A percentile compares a stretch with the other conserved stretches of the same genome.
Evolutionary conservation across 352 stramenopile genomes (phyloP).

Genomic region (Phytophthora foliorum): DNA sequence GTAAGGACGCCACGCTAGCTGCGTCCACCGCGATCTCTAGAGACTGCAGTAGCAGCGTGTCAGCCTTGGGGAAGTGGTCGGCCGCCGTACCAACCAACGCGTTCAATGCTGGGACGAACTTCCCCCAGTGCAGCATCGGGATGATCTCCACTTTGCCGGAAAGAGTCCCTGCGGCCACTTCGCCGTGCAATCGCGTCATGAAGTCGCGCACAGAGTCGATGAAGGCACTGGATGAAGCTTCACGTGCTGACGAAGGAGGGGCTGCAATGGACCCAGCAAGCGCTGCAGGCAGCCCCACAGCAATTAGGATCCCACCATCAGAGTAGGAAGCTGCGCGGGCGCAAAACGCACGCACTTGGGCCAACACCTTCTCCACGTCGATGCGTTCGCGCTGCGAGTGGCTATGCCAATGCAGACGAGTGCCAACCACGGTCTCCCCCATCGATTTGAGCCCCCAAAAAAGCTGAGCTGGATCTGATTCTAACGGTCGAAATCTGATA

Average conservation of each 20-base stretch:
- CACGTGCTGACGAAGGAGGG: conserved; percentile 1
- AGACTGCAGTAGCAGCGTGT: conserved; percentile 90
- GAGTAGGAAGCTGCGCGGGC: conserved; percentile 57
- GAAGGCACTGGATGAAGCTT: conserved; percentile 40
- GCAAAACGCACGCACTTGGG: conserved; percentile 63
- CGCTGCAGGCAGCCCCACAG: conserved; percentile 47
- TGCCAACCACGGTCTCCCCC: conserved; percentile 59
- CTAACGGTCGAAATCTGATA: conserved; percentile 13
- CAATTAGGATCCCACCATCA: conserved; percentile 61
- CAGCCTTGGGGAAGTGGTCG: conserved; percentile 56
- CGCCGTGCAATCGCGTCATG: conserved; percentile 42
- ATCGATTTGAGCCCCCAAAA: no score
- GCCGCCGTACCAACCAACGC: conserved; percentile 86
- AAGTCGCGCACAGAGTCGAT: conserved; percentile 52
- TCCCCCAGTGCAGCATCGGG: conserved; percentile 95
- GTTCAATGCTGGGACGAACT: conserved; percentile 97
- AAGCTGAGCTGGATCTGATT: not conserved
- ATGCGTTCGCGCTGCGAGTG: conserved; percentile 57
- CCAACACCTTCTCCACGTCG: conserved; percentile 53
- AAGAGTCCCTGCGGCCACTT: conserved; percentile 24
- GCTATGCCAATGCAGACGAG: conserved; percentile 78
- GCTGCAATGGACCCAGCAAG: conserved; percentile 18
- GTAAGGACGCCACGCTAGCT: conserved; percentile 65
- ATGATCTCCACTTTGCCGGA: conserved; percentile 71
- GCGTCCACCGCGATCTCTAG: conserved; percentile 88